Evolutionary conservation across 2,329 filamentous ascomycete species (phyloP), one percentile per base, ranked within the genome.

Genomic region (Epichloe gansuensis): DNA sequence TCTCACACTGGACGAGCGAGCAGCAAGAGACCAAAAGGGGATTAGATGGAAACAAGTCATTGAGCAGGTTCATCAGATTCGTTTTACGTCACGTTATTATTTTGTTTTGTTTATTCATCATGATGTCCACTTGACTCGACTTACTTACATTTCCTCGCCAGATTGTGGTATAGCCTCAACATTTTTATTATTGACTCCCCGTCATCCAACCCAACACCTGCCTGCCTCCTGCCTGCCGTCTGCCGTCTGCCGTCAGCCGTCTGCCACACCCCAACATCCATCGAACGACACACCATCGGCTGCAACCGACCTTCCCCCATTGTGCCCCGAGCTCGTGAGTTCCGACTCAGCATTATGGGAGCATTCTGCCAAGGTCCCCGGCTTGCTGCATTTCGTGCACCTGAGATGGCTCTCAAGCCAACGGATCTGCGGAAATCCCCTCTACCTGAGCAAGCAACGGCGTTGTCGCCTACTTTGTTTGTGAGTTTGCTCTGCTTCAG

Each of bases 341-440:
- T 27, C 35, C 23, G 39, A 45, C n/a, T 11, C 23, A 42, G n/a
- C 34, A 50, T 39, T 7, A 54, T 54, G 53, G 50, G 53, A 17
- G 47, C 53, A 17, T 48, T 52, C 38, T 54, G 47, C 25, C 47
- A 52, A 25, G 42, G 48, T 40, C 25, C 47, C 27, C 42, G 43
- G 42, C 15, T 40, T 39, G 38, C 50, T 44, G 53, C 50, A 43
- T 41, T 52, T 38, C 44, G 43, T 41, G 40, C 43, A n/a, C 46
- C 47, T 35, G 45, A 51, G 25, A 44, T 45, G 49, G 27, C 13
- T 12, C 7, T 49, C 35, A 40, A 54, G 36, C n/a, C 40, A 35
- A 21, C 12, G 17, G 21, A 35, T 25, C 25, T 34, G 15, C 31
- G n/a, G 11, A 54, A 34, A 27, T 13, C n/a, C 7, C 27, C 43